Conservation (phyloP, 495 filamentous ascomycete species). For the Neurospora sp. region DNA sequence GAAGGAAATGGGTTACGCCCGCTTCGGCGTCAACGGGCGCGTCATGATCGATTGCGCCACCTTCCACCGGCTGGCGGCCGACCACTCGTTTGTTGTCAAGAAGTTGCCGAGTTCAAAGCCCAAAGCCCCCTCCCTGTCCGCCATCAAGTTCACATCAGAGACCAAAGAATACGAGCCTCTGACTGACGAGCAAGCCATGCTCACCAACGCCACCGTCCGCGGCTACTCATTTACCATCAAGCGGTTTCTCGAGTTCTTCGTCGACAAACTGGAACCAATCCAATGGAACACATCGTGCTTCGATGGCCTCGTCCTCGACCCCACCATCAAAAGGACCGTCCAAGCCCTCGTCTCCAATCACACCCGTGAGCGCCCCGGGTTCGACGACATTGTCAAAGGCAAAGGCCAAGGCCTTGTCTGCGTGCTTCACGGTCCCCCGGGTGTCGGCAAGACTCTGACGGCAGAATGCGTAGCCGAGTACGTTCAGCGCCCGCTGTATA, state of each 20-base stretch:
- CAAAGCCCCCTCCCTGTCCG: not conserved
- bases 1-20: conserved; percentile 13
- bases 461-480: conserved; percentile 41
- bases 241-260: conserved; percentile 25
- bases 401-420: conserved; percentile 28
- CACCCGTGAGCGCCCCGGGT: conserved; percentile 18
- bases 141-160: conserved; percentile 5
- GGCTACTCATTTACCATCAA: conserved; percentile 24
- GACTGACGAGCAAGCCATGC: conserved; percentile 20
- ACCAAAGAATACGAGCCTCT: conserved; percentile 10
- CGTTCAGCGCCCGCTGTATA: conserved; percentile 41
- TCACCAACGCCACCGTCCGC: conserved; percentile 22
- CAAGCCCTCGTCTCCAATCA: conserved; percentile 37
- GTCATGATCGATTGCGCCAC: conserved; percentile 31
- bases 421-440: conserved; percentile 32
- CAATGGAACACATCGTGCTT: conserved; percentile 33
- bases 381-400: conserved; percentile 29
- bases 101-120: not conserved
- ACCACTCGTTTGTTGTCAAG: conserved; percentile 14
- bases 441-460: conserved; percentile 32
- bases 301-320: conserved; percentile 44
- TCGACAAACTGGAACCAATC: conserved; percentile 19
- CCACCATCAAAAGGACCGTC: conserved; percentile 41
- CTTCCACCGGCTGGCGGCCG: conserved; percentile 16
- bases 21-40: conserved; percentile 19